phyloP scores from a whole-genome alignment of 805 yeast species.

The Teunomyces lycoperdinae region DNA sequence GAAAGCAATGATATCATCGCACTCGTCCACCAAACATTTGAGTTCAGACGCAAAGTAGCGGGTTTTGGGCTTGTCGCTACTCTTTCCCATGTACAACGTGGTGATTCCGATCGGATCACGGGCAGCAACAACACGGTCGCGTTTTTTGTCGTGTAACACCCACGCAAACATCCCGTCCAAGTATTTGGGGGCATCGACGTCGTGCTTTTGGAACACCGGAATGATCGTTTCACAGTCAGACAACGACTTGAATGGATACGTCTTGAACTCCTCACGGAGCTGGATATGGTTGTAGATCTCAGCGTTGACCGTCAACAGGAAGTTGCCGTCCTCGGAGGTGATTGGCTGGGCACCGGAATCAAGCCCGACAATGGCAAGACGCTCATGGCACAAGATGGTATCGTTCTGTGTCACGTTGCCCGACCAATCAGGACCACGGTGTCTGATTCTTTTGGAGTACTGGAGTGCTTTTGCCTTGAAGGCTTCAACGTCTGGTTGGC shows the following conservation, averaged over 20 bases:
- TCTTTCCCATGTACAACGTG: slow-evolving; percentile 92
- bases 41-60: slow-evolving; percentile 91
- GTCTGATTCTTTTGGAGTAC: slow-evolving; percentile 89
- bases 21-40: slow-evolving; percentile 90
- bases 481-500: slow-evolving; percentile 71
- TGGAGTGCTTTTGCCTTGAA: slow-evolving; percentile 89
- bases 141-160: slow-evolving; percentile 78
- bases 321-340: slow-evolving; percentile 70
- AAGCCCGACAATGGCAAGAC: slow-evolving; percentile 95
- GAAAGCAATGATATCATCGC: slow-evolving; percentile 90
- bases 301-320: slow-evolving; percentile 87
- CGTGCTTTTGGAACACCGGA: slow-evolving; percentile 86
- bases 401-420: slow-evolving; percentile 79
- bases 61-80: slow-evolving; percentile 64
- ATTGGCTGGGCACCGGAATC: slow-evolving; percentile 99
- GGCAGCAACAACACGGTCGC: slow-evolving; percentile 91
- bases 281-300: slow-evolving; percentile 97
- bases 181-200: slow-evolving; percentile 82
- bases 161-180: slow-evolving; percentile 99
- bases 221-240: slow-evolving; percentile 98
- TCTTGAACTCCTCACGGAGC: slow-evolving; percentile 70
- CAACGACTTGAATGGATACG: slow-evolving; percentile 77
- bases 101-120: slow-evolving; percentile 98
- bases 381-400: slow-evolving; percentile 89
- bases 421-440: slow-evolving; percentile 99